Percentiles rank a stretch among this genome's conserved stretches.
These are phyloP conservation scores for Lecanicillium sp. DNA, from an alignment of 2,329 filamentous ascomycete species.

Conservation along the genomic window DNA sequence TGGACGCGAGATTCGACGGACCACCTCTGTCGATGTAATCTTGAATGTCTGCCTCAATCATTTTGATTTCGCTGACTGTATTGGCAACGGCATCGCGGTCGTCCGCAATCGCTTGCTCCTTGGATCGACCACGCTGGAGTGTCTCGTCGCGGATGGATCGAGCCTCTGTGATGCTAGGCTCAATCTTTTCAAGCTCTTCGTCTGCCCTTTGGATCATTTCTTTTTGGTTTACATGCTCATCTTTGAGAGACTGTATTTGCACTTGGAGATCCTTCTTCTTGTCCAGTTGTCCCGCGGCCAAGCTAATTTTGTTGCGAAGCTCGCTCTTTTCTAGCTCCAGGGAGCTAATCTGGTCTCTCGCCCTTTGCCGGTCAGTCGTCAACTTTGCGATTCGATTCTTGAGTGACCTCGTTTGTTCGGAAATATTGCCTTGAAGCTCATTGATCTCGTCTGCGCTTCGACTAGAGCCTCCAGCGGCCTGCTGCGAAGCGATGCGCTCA, in stretches of 20 bases:
- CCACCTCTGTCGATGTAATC: constrained; percentile 73
- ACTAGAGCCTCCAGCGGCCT: constrained; percentile 57
- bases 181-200: constrained; percentile 63
- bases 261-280: constrained; percentile 65
- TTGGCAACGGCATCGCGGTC: constrained; percentile 65
- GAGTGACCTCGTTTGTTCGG: constrained; percentile 57
- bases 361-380: constrained; percentile 62
- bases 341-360: constrained; percentile 57
- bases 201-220: constrained; percentile 64
- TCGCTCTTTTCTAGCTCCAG: constrained; percentile 75
- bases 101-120: constrained; percentile 64
- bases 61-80: constrained; percentile 68
- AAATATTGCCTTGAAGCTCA: constrained; percentile 59
- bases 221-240: constrained; percentile 59
- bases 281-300: constrained; percentile 67
- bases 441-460: constrained; percentile 80
- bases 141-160: constrained; percentile 72
- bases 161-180: constrained; percentile 68
- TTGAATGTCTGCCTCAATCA: constrained; percentile 70
- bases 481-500: constrained; percentile 64
- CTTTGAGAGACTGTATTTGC: constrained; percentile 68
- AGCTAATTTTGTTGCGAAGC: constrained; percentile 62
- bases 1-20: constrained; percentile 59
- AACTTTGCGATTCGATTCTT: constrained; percentile 61
- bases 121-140: constrained; percentile 60